Base-by-base conservation (phyloP, 495 filamentous ascomycete genomes). In the Neurospora sp. region DNA sequence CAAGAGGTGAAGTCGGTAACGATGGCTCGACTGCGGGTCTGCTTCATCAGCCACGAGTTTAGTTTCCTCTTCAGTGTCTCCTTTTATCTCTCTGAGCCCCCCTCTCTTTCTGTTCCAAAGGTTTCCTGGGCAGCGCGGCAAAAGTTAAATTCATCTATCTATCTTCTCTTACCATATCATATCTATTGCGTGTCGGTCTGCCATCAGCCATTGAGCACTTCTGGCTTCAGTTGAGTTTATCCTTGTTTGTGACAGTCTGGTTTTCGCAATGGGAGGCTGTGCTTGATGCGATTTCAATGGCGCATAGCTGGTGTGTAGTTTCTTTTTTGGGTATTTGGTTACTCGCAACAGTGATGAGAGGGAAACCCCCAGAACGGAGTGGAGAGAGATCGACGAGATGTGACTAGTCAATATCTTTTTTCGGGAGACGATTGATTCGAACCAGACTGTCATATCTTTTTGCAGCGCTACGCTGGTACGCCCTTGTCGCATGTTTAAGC, bases 1-100 rank as follows among this genome's bases (percentile, higher is more conserved):
- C 39, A 87, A 86, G 81, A 78, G 85, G 78, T 86, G 54, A 66
- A 35, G 27, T 66, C 54, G 14, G 6, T 18, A 66, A 18, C 16
- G 14, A 66, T 37, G 54, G 54, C 14, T 12, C 7, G 12, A 37
- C 23, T 66, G 27, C 54, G 23, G 23, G 27, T 62, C 54, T 66
- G 14, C 54, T 35, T 37, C 27, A 35, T 66, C 54, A 35, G 16
- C 54, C 54, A 66, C 14, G 27, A 18, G 27, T 66, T 37, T 18
- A 5, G 27, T 37, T 66, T 66, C 6, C 27, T 66, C 7, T 31
- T 35, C 2, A 9, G 14, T 35, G 27, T 37, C 54, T 35, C 27
- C 3, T 66, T 35, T 66, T 9, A 66, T 66, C 54, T 66, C 54
- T 35, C 27, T 66, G 12, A 37, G 12, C 12, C 27, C 54, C 54